Conservation (phyloP, 805 yeast species). For the Ogataea ganodermae region DNA sequence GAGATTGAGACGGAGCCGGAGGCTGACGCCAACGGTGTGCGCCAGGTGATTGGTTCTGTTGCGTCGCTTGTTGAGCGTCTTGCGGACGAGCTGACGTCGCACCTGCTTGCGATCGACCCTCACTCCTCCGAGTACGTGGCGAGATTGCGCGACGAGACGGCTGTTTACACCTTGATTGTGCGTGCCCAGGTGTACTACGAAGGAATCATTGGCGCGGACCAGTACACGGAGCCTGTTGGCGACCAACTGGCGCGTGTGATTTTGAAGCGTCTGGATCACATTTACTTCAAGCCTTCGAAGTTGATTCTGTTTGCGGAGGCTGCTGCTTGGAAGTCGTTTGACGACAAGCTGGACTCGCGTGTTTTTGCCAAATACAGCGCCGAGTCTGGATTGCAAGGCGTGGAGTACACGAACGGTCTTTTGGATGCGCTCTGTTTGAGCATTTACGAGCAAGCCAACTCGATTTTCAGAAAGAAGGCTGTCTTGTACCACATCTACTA, state of each 20-base stretch:
- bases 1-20: conserved; percentile 75
- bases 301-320: conserved; percentile 70
- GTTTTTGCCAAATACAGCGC: conserved; percentile 35
- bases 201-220: conserved; percentile 48
- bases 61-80: conserved; percentile 87
- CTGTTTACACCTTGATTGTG: conserved; percentile 71
- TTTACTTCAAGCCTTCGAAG: conserved; percentile 86
- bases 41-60: conserved; percentile 79
- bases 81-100: conserved; percentile 90
- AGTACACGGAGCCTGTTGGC: conserved; percentile 45
- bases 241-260: conserved; percentile 73
- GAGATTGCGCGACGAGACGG: conserved; percentile 84
- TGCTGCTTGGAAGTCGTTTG: conserved; percentile 68
- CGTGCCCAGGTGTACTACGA: conserved; percentile 89
- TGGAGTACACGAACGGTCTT: conserved; percentile 51
- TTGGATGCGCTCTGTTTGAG: conserved; percentile 65
- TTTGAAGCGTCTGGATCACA: conserved; percentile 83
- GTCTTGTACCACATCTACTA: conserved; percentile 84
- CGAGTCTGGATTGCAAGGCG: conserved; percentile 30
- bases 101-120: conserved; percentile 87
- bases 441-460: conserved; percentile 66
- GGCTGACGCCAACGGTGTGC: conserved; percentile 64
- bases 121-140: conserved; percentile 92
- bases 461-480: conserved; percentile 77
- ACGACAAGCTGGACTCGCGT: conserved; percentile 36